Evolutionary conservation across 169 alveolate species (phyloP), one percentile per base, ranked within the genome.

Genomic region (Plasmodium cynomolgi): DNA sequence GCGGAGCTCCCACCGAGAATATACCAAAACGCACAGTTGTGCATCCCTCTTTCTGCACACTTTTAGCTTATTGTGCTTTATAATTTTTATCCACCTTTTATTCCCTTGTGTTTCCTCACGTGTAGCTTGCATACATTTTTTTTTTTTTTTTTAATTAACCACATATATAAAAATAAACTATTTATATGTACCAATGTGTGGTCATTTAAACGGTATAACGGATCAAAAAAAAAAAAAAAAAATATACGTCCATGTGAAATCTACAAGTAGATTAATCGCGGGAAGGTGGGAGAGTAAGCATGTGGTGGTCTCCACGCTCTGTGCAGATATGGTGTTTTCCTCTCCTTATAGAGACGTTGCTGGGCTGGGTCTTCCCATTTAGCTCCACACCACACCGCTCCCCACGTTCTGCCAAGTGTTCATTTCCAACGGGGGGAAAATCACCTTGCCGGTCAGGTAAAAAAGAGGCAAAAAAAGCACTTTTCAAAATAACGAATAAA

Each of bases 121-220:
- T 29, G 77, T 68, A 68, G 31, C 31, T 8, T 68, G 20, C 20
- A 20, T 68, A 17, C 23, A 4, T 62, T 62, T 62, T 62, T 68
- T 68, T 62, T 62, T 68, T 68, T 68, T 77, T 33, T 77, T 77
- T 77, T 77, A 37, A 37, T 77, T 77, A 37, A 20, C 62, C 8
- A 17, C 62, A 33, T 44, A 77, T 20, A 77, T 26, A n/a, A 31
- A 20, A 37, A 77, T 37, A 15, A 20, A 31, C 17, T 9, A 17
- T 77, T 13, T 77, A 77, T 77, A 77, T 77, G 62, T 77, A 77
- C 62, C 37, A n/a, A 77, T 77, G 44, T 77, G 62, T 77, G 44
- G 41, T n/a, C 37, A 68, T 68, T 68, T 23, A 68, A 20, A 11
- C 17, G n/a, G 77, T 68, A 29, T 68, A 68, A 26, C 2, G 23